Conservation (phyloP, 495 filamentous ascomycete genomes). For the Emericellopsis terricola region DNA sequence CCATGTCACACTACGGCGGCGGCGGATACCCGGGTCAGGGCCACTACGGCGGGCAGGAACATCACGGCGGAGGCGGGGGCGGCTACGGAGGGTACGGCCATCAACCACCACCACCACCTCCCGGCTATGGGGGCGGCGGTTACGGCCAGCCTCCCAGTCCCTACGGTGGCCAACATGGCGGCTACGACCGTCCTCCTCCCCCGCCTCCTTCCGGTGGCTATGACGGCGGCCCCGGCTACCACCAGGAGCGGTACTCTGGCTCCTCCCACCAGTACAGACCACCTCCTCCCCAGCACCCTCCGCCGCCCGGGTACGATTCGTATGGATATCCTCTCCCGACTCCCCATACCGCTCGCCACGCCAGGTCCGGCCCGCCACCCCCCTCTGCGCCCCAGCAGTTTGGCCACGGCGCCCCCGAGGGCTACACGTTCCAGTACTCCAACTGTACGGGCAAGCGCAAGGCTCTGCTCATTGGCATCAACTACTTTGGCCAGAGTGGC, state of each 20-base stretch:
- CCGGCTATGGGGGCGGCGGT: slow-evolving; percentile 11
- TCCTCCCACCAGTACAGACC: slow-evolving; percentile 10
- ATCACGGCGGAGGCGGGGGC: slow-evolving; percentile 5
- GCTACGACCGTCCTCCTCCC: not conserved
- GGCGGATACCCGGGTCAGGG: slow-evolving; percentile 16
- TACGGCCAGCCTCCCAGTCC: not conserved
- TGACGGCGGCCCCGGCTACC: slow-evolving; percentile 2
- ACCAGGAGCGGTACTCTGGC: slow-evolving; percentile 7
- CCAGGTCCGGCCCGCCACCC: slow-evolving; percentile 20
- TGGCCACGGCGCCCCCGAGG: slow-evolving; percentile 26
- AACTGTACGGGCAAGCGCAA: slow-evolving; percentile 72
- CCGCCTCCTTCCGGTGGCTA: not conserved
- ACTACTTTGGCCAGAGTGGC: slow-evolving; percentile 76
- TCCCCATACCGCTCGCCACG: not conserved
- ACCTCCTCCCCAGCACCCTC: slow-evolving; percentile 11
- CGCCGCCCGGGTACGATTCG: slow-evolving; percentile 14
- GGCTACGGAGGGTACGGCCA: slow-evolving; percentile 6
- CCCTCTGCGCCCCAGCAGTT: slow-evolving; percentile 24
- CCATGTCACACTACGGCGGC: slow-evolving; percentile 1
- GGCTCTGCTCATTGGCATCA: slow-evolving; percentile 84
- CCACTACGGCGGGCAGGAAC: slow-evolving; percentile 7
- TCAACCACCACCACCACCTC: slow-evolving; percentile 8
- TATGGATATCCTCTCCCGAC: slow-evolving; percentile 19
- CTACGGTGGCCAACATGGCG: not conserved
- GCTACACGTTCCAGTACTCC: slow-evolving; percentile 63